These are phyloP conservation scores for Russula foetens DNA, from an alignment of 768 basidiomycete species.

Conservation along the genomic window DNA sequence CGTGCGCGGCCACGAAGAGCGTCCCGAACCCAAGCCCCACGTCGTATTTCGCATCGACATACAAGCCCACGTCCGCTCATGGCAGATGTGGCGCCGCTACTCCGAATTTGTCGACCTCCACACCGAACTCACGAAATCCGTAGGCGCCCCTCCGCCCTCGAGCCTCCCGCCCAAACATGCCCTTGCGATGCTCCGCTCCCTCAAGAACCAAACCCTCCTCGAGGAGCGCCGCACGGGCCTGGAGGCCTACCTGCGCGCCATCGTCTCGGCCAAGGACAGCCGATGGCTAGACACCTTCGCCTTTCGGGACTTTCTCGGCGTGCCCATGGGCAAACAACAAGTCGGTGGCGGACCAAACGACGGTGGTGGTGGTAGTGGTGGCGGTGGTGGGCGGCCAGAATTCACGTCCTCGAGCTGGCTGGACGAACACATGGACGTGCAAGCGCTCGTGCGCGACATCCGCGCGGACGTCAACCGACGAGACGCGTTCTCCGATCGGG, in stretches of 20 bases:
- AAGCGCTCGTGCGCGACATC: slow-evolving; percentile 67
- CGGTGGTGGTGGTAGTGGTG: slow-evolving; percentile 13
- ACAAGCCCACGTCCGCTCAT: slow-evolving; percentile 82
- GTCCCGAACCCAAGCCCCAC: slow-evolving; percentile 64
- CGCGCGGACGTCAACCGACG: slow-evolving; percentile 84
- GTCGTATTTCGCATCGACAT: slow-evolving; percentile 78
- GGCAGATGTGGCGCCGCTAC: slow-evolving; percentile 92
- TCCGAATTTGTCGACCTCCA: slow-evolving; percentile 90
- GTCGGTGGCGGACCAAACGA: neutral
- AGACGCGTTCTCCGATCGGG: slow-evolving; percentile 70
- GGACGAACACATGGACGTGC: slow-evolving; percentile 77
- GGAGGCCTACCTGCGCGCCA: slow-evolving; percentile 80
- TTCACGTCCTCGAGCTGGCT: slow-evolving; percentile 83
- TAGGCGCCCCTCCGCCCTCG: slow-evolving; percentile 70
- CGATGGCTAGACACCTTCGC: slow-evolving; percentile 73
- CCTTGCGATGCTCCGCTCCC: slow-evolving; percentile 56
- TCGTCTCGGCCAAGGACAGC: slow-evolving; percentile 73
- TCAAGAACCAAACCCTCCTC: slow-evolving; percentile 51
- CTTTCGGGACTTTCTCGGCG: slow-evolving; percentile 82
- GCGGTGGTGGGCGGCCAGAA: slow-evolving; percentile 29
- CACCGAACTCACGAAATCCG: slow-evolving; percentile 69
- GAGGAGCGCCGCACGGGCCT: slow-evolving; percentile 73
- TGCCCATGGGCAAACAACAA: slow-evolving; percentile 54
- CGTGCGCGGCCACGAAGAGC: slow-evolving; percentile 62
- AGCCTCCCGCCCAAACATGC: slow-evolving; percentile 81